phyloP scores from a whole-genome alignment of 306 rosid genomes.

The Pueraria montana region DNA sequence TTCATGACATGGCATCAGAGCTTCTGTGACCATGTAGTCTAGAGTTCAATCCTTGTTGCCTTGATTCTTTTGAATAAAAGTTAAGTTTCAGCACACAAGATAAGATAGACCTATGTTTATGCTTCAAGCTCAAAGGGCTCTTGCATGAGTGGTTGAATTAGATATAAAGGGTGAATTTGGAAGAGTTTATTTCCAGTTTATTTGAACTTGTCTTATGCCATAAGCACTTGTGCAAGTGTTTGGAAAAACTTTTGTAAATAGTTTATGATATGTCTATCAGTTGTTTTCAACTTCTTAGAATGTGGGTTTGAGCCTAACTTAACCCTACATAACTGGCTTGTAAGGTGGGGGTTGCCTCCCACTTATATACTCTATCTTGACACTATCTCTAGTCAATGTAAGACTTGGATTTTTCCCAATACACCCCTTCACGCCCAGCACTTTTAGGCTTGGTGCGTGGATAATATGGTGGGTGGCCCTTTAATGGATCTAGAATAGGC shows the following conservation, averaged over 20 bases:
- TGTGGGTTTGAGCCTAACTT: too few species aligned
- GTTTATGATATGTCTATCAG: not conserved
- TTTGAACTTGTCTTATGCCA: not conserved
- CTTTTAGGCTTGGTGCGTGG: too few species aligned
- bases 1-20: not conserved
- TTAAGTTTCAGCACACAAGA: not conserved
- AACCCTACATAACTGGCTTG: too few species aligned
- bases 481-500: too few species aligned
- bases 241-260: not conserved
- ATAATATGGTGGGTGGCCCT: too few species aligned
- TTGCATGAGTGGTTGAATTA: not conserved
- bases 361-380: too few species aligned
- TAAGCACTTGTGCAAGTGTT: not conserved
- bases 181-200: not conserved
- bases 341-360: too few species aligned
- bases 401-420: too few species aligned
- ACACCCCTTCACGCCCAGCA: too few species aligned
- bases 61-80: not conserved
- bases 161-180: not conserved
- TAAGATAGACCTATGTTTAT: not conserved
- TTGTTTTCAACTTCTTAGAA: not conserved
- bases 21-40: not conserved
- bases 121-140: slow-evolving; percentile 1
- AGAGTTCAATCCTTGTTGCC: not conserved
- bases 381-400: too few species aligned